Conservation (phyloP, 73 alveolate species). For the Tetrahymena borealis region DNA sequence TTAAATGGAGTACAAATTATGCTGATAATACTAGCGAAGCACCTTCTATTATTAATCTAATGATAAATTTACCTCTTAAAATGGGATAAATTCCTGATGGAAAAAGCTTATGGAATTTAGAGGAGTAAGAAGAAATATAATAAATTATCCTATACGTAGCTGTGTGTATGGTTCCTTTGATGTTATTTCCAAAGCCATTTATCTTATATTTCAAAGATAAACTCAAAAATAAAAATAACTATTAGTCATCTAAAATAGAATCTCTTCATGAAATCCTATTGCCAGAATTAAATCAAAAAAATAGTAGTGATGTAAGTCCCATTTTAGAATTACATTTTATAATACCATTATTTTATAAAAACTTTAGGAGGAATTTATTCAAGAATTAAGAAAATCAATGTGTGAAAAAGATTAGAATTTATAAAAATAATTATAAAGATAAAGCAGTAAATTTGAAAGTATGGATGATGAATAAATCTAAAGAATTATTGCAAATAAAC, state of each 20-base stretch:
- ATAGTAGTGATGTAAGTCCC: background rate
- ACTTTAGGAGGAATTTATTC: conserved; percentile 16
- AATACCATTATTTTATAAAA: background rate
- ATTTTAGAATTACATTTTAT: background rate
- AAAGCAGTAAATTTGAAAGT: background rate
- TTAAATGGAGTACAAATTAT: conserved; percentile 90
- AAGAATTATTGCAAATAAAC: conserved; percentile 27
- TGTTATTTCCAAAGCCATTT: conserved; percentile 87
- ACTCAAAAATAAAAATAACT: conserved; percentile 28
- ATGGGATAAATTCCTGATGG: conserved; percentile 69
- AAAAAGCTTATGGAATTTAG: conserved; percentile 67
- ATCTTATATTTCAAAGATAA: conserved; percentile 37
- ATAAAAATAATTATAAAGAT: conserved; percentile 22
- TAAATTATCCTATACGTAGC: conserved; percentile 58
- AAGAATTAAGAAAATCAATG: background rate
- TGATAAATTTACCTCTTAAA: conserved; percentile 84
- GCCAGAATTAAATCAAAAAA: background rate
- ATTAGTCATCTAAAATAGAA: background rate
- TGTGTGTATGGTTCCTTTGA: conserved; percentile 79
- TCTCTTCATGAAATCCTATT: background rate
- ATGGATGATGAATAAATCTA: conserved; percentile 8
- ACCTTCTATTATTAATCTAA: conserved; percentile 85
- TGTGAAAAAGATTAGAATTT: conserved; percentile 17
- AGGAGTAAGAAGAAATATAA: conserved; percentile 50
- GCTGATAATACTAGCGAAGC: conserved; percentile 60